These are phyloP conservation scores for Pichia heedii DNA, from an alignment of 805 yeast species.

Conservation along the genomic window DNA sequence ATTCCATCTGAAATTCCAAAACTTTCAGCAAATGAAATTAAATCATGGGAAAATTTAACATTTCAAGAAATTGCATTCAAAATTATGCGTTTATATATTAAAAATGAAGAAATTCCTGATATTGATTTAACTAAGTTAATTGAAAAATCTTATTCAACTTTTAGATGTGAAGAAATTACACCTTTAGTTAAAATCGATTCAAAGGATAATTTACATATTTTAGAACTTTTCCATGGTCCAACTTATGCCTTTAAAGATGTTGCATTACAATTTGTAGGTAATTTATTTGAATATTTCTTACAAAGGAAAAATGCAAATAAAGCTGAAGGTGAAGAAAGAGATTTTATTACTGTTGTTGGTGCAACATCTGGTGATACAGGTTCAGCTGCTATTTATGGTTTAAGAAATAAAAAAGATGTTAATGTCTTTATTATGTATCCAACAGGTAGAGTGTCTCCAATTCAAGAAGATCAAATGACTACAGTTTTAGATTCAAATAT, in stretches of 20 bases:
- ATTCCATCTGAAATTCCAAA: conserved; percentile 78
- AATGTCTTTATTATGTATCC: conserved; percentile 95
- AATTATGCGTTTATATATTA: conserved; percentile 72
- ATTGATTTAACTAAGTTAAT: conserved; percentile 58
- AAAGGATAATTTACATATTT: conserved; percentile 47
- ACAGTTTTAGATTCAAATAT: conserved; percentile 89
- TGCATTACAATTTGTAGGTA: conserved; percentile 96
- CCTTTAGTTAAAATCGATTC: conserved; percentile 58
- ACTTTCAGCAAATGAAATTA: conserved; percentile 43
- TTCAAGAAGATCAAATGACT: conserved; percentile 98
- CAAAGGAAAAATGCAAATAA: conserved; percentile 57
- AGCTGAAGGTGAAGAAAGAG: conserved; percentile 45
- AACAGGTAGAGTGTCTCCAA: conserved; percentile 93
- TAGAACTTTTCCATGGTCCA: conserved; percentile 98
- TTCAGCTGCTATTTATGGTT: conserved; percentile 96
- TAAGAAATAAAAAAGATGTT: conserved; percentile 95
- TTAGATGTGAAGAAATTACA: conserved; percentile 81
- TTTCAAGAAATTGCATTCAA: conserved; percentile 85
- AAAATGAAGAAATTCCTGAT: conserved; percentile 62
- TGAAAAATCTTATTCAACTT: conserved; percentile 74
- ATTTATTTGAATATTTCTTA: conserved; percentile 87
- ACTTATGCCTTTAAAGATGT: conserved; percentile 99
- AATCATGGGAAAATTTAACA: conserved; percentile 61
- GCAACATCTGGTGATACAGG: conserved; percentile 99
- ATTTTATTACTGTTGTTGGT: conserved; percentile 90